Conservation (phyloP, 2,329 filamentous ascomycete species). For the Alternaria viburni region DNA sequence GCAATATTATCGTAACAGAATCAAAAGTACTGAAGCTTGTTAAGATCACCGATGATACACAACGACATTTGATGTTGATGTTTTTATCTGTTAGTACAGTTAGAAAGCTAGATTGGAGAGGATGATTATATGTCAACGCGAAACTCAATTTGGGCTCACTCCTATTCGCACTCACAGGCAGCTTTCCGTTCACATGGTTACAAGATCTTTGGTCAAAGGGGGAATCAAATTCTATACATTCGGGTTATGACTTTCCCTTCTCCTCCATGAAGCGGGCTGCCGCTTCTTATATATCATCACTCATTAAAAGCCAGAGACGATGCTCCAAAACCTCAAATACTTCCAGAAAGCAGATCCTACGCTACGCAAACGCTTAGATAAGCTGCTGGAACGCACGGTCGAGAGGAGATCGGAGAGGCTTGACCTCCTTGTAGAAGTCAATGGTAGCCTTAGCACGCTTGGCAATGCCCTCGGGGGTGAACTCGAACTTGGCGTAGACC, state of each 20-base stretch:
- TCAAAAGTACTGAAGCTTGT: not conserved
- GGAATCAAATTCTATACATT: slow-evolving; percentile 33
- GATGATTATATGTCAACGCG: too few relatives aligned
- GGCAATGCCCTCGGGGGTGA: slow-evolving; percentile 94
- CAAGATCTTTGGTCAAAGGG: slow-evolving; percentile 3
- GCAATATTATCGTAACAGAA: not conserved
- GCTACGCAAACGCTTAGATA: slow-evolving; percentile 65
- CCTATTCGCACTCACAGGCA: too few relatives aligned
- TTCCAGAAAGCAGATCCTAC: slow-evolving; percentile 5
- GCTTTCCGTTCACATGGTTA: too few relatives aligned
- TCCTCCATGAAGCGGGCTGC: slow-evolving; percentile 19
- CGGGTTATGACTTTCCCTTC: slow-evolving; percentile 20
- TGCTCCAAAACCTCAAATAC: not conserved
- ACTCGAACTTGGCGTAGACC: slow-evolving; percentile 99
- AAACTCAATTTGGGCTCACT: too few relatives aligned
- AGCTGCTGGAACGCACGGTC: slow-evolving; percentile 98
- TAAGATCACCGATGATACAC: too few relatives aligned
- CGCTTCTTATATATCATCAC: slow-evolving; percentile 20
- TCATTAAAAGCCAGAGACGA: slow-evolving; percentile 6
- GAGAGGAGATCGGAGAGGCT: slow-evolving; percentile 85
- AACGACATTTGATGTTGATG: too few relatives aligned
- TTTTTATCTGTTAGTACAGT: too few relatives aligned
- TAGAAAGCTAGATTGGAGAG: too few relatives aligned
- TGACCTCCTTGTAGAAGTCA: slow-evolving; percentile 96
- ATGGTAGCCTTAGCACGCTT: slow-evolving; percentile 93